Evolutionary conservation across 805 yeast species (phyloP), one percentile per base, ranked within the genome.

Genomic region (Yamadazyma paraphyllophila): DNA sequence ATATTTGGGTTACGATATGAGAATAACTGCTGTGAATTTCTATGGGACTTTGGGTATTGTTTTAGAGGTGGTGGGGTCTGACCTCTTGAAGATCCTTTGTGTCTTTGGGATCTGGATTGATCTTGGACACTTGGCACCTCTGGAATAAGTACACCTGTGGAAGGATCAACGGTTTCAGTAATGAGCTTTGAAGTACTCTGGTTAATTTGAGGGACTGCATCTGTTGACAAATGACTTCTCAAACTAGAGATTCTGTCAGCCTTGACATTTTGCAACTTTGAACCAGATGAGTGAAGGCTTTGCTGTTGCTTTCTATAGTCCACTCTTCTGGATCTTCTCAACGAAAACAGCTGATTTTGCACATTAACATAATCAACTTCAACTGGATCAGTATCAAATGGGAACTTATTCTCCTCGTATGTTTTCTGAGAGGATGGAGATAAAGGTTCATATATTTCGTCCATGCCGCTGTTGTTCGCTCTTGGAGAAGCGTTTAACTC

Each of bases 261-360:
- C 38, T 58, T 60, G 26, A 25, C 47, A 16, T 43, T 48, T 33
- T 59, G 68, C 48, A 54, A 57, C 44, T 36, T 62, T 47, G 61
- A 61, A 10, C 66, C 67, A n/a, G 49, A 20, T 2, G 54, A 39
- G 6, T 47, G 42, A 9, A 56, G 44, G 8, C 27, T 24, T 7
- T 12, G 33, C 2, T 16, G 16, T 30, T 56, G 62, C 38, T 70
- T 71, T 25, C 71, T 53, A 53, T 71, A 70, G 49, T 69, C 73
- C 2, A 66, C 60, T 38, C 77, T 57, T 47, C 76, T 65, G 45
- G 71, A 62, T 45, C 77, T 55, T 35, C 62, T 61, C 47, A 71
- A 58, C 2, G 71, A 53, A 51, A 67, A 63, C 34, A 47, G 53
- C 24, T 48, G 52, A 26, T 44, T 48, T n/a, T 36, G 48, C 7